A percentile compares a stretch with the other conserved stretches of the same genome.
These are phyloP conservation scores for Exophiala spinifera DNA, from an alignment of 2,329 filamentous ascomycete genomes.

Conservation along the genomic window DNA sequence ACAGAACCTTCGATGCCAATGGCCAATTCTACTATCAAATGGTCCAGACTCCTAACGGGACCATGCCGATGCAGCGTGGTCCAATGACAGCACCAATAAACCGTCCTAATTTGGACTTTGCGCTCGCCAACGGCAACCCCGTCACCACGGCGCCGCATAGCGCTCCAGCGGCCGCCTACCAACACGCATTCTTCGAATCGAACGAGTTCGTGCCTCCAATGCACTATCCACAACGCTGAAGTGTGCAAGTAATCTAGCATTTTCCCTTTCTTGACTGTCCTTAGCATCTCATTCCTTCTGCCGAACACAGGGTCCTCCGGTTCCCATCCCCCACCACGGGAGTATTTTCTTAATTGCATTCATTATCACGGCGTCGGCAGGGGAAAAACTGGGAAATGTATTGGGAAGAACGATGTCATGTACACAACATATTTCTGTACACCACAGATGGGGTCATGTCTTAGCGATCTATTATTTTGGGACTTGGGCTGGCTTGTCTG, in stretches of 20 bases:
- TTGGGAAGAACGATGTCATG: constrained; percentile 17
- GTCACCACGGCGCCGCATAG: constrained; percentile 31
- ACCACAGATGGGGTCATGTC: constrained; percentile 22
- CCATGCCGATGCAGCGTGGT: constrained; percentile 20
- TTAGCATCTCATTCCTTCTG: constrained; percentile 18
- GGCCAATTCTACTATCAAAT: constrained; percentile 23
- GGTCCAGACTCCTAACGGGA: constrained; percentile 18
- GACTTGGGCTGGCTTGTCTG: constrained; percentile 5
- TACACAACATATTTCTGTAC: constrained; percentile 21
- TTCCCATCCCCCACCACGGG: constrained; percentile 2
- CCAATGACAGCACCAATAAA: constrained; percentile 34
- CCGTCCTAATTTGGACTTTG: constrained; percentile 38
- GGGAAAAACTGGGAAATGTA: constrained; percentile 4
- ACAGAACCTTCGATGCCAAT: constrained; percentile 20
- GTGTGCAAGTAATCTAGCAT: constrained; percentile 1
- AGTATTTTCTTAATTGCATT: constrained; percentile 2
- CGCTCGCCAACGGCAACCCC: constrained; percentile 32
- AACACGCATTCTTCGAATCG: constrained; percentile 18
- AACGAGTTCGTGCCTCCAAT: constrained; percentile 22
- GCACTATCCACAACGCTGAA: constrained; percentile 21
- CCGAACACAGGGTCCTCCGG: constrained; percentile 7
- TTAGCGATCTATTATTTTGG: constrained; percentile 19
- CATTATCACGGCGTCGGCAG: constrained; percentile 7
- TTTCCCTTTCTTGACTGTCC: constrained; percentile 24
- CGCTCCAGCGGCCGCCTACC: constrained; percentile 25